These are phyloP conservation scores for Fusarium sp. DNA, from an alignment of 2,329 filamentous ascomycete genomes.

Conservation along the genomic window DNA sequence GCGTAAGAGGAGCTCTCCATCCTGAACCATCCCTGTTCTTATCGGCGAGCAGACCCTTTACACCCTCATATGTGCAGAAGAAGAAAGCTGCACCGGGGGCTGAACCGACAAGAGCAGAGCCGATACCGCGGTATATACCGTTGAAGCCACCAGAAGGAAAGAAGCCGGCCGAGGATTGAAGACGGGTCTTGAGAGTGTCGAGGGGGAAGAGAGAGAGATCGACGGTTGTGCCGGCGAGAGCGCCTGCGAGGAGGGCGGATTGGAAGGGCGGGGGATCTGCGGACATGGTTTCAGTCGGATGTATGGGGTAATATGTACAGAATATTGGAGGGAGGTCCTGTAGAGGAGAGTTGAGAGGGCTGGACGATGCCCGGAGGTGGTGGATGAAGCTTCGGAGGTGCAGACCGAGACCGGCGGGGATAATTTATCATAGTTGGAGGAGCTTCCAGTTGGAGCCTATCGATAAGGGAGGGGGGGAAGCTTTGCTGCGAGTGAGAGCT, in stretches of 20 bases:
- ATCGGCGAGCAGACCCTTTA: constrained; percentile 65
- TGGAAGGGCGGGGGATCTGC: constrained; percentile 58
- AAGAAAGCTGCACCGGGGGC: constrained; percentile 95
- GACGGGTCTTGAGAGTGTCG: constrained; percentile 97
- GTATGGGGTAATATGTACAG: background rate
- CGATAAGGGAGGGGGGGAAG: constrained; percentile 35
- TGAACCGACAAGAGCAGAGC: constrained; percentile 87
- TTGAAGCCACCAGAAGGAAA: constrained; percentile 85
- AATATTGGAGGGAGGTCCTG: background rate
- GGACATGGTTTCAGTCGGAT: constrained; percentile 9
- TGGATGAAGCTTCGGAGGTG: constrained; percentile 23
- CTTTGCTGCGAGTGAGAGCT: constrained; percentile 3
- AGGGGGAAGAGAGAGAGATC: constrained; percentile 97
- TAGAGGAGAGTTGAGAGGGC: background rate
- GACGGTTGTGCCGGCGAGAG: constrained; percentile 91
- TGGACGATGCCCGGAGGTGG: constrained; percentile 11
- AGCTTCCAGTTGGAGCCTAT: constrained; percentile 32
- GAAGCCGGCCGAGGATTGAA: constrained; percentile 84
- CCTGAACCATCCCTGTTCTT: constrained; percentile 34
- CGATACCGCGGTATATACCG: constrained; percentile 93
- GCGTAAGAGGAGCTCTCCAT: constrained; percentile 56
- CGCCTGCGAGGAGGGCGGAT: constrained; percentile 78
- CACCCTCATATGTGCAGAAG: constrained; percentile 91
- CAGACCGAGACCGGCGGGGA: constrained; percentile 43
- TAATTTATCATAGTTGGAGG: constrained; percentile 28